Percentiles rank a stretch among this genome's conserved stretches.
phyloP scores from a whole-genome alignment of 2,329 filamentous ascomycete species.

The Penicillium sp. region DNA sequence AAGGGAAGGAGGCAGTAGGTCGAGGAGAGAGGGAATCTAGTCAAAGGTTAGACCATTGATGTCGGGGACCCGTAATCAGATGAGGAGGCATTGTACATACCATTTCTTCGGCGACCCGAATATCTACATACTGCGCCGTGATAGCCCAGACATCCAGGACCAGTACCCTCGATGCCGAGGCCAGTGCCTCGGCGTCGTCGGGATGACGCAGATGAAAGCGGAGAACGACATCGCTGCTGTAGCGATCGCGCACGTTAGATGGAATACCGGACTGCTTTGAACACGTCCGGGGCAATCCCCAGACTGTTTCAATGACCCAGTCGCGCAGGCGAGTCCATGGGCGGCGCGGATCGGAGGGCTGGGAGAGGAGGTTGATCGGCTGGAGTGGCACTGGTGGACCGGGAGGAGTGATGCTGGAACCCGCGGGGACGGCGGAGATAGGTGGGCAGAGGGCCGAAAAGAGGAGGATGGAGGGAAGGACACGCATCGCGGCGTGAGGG shows the following conservation, averaged over 20 bases:
- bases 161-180: slow-evolving; percentile 74
- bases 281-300: slow-evolving; percentile 43
- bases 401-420: slow-evolving; percentile 43
- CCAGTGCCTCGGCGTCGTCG: slow-evolving; percentile 72
- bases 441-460: slow-evolving; percentile 28
- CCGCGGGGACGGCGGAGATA: slow-evolving; percentile 43
- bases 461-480: slow-evolving; percentile 28
- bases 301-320: slow-evolving; percentile 52
- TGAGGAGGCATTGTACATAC: slow-evolving; percentile 53
- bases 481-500: slow-evolving; percentile 28
- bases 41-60: not conserved
- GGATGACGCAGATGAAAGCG: slow-evolving; percentile 78
- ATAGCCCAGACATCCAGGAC: slow-evolving; percentile 93
- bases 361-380: slow-evolving; percentile 37
- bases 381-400: slow-evolving; percentile 33
- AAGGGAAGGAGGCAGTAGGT: slow-evolving; percentile 76
- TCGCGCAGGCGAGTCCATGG: slow-evolving; percentile 50
- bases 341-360: slow-evolving; percentile 38
- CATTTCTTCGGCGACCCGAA: slow-evolving; percentile 76
- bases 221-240: slow-evolving; percentile 83
- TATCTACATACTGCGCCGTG: slow-evolving; percentile 80
- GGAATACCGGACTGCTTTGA: slow-evolving; percentile 39
- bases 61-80: not conserved
- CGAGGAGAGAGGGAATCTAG: slow-evolving; percentile 73
- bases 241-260: slow-evolving; percentile 57